Evolutionary conservation across 2,329 filamentous ascomycete species (phyloP), one percentile per base, ranked within the genome.

Genomic region (Colletotrichum theobromicola): DNA sequence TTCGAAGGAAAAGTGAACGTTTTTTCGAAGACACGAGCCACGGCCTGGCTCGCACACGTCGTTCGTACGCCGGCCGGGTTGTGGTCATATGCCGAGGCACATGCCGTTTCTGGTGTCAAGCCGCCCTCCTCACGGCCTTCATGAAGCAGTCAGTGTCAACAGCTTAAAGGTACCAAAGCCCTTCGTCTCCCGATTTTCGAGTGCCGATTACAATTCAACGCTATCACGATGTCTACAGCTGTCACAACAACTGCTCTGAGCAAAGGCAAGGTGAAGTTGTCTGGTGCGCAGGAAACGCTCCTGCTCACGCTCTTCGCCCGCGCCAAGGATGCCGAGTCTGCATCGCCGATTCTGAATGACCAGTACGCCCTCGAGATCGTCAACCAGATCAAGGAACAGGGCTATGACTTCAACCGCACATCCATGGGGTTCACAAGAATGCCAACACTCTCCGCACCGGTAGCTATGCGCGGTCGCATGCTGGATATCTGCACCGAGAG

Each of bases 401-500:
- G 72, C 4, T 75, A 75, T 12, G 73, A 75, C 50, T 75, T 75
- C 37, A 55, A 65, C 8, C 70, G 73, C 13, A 34, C 72, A 9
- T 18, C 21, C 18, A 34, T 21, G 32, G 57, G 46, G 28, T 18
- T 30, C 7, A 2, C 13, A 5, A 9, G 5, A 5, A 16, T n/a
- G 0, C 28, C 32, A 13, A 58, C 32, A 3, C 28, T 72, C 18
- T 13, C 32, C 3, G 32, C 4, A 9, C 32, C 62, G 2, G 62
- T 72, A 3, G 37, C 70, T 8, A 64, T 74, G 73, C 73, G 73
- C 26, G 64, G 62, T 16, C 70, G 73, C 26, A 73, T 74, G 58
- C 30, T 75, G 8, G 81, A 82, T 57, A 67, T 75, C 1, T 81
- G 79, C 79, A 73, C 79, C 2, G 24, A 74, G 7, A 77, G 75